Evolutionary conservation across 305 asterid species (phyloP).

Genomic region (Striga hermonthica): DNA sequence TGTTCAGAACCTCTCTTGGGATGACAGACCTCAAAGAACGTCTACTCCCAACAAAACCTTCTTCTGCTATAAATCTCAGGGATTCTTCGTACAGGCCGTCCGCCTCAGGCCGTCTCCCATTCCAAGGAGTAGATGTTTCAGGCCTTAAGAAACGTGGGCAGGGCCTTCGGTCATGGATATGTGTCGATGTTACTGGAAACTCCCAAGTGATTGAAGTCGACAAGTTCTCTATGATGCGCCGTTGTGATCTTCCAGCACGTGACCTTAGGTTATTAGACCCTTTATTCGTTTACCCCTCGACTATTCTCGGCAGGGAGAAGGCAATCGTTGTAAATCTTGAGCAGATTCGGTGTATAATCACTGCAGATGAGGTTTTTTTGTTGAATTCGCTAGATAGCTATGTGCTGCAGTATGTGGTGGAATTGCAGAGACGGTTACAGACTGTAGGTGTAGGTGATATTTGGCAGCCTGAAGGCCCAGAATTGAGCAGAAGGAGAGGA

Average conservation of each 20-base stretch:
- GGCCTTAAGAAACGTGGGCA: slow-evolving; percentile 97
- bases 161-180: slow-evolving; percentile 95
- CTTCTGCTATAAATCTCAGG: slow-evolving; percentile 63
- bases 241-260: slow-evolving; percentile 96
- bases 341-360: slow-evolving; percentile 96
- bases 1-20: slow-evolving; percentile 31
- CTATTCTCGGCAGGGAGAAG: slow-evolving; percentile 71
- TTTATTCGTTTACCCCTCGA: slow-evolving; percentile 57
- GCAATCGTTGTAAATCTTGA: slow-evolving; percentile 79
- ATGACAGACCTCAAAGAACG: slow-evolving; percentile 97
- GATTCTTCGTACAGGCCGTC: slow-evolving; percentile 61
- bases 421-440: slow-evolving; percentile 82
- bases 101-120: slow-evolving; percentile 61
- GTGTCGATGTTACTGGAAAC: slow-evolving; percentile 82
- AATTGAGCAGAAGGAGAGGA: slow-evolving; percentile 57
- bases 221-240: slow-evolving; percentile 93
- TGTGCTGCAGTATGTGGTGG: slow-evolving; percentile 92
- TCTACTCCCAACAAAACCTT: slow-evolving; percentile 75
- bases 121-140: slow-evolving; percentile 61
- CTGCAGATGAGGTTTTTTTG: slow-evolving; percentile 93
- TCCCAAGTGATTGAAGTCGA: slow-evolving; percentile 95
- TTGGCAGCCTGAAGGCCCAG: slow-evolving; percentile 79
- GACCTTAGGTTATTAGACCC: slow-evolving; percentile 81
- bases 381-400: slow-evolving; percentile 89
- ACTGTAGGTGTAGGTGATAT: slow-evolving; percentile 77